Evolutionary conservation across 805 yeast species (phyloP).

Genomic region (Cyberlindnera euphorbiiphila): DNA sequence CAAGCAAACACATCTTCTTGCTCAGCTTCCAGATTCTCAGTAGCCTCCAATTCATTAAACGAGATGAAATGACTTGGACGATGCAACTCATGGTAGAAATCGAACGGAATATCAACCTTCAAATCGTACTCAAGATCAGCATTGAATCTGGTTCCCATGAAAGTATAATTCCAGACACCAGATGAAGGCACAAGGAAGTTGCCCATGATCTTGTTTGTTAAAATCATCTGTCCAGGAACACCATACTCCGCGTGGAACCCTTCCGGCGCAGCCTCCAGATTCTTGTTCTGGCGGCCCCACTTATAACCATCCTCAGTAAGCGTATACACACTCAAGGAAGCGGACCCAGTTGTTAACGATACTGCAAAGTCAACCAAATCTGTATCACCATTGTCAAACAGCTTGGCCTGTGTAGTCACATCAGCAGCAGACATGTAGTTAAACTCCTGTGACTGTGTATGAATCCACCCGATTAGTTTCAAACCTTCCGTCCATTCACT

Average conservation of each 20-base stretch:
- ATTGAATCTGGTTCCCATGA: conserved; percentile 82
- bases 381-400: conserved; percentile 32
- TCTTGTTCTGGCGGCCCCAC: conserved; percentile 74
- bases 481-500: conserved; percentile 53
- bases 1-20: conserved; percentile 58
- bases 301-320: conserved; percentile 60
- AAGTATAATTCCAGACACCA: conserved; percentile 86
- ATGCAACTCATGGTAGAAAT: conserved; percentile 81
- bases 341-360: conserved; percentile 78
- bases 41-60: conserved; percentile 62
- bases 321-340: conserved; percentile 65
- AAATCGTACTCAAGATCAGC: conserved; percentile 54
- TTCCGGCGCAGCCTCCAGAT: conserved; percentile 49
- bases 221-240: conserved; percentile 58
- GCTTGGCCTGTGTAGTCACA: conserved; percentile 50
- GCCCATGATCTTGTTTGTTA: conserved; percentile 76
- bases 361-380: conserved; percentile 58
- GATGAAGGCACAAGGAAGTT: conserved; percentile 82
- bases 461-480: conserved; percentile 92
- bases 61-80: conserved; percentile 83
- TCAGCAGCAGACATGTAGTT: conserved; percentile 67
- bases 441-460: conserved; percentile 70
- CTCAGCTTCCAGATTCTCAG: conserved; percentile 51
- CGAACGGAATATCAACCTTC: conserved; percentile 74
- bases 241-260: conserved; percentile 66